Conservation (phyloP, 176 grass and related monocot species). For the Musa itinerans region DNA sequence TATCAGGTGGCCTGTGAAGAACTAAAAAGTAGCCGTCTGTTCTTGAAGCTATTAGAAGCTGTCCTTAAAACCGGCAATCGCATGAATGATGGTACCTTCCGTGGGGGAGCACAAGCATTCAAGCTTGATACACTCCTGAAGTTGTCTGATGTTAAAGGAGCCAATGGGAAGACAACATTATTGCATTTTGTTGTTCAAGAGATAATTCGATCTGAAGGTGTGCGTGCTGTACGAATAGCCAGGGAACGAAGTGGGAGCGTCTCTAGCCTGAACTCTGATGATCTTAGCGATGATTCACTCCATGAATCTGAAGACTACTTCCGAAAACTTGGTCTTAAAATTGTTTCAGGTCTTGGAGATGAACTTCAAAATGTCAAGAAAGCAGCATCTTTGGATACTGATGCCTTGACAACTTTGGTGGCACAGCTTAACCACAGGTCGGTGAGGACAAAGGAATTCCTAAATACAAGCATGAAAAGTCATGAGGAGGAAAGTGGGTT, state of each 20-base stretch:
- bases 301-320: constrained; percentile 51
- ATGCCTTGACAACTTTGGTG: constrained; percentile 49
- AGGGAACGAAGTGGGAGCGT: constrained; percentile 27
- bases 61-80: constrained; percentile 83
- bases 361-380: constrained; percentile 68
- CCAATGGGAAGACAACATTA: constrained; percentile 80
- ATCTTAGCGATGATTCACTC: constrained; percentile 19
- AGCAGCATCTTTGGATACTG: constrained; percentile 56
- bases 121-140: constrained; percentile 86
- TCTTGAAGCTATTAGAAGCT: constrained; percentile 85
- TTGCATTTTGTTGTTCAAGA: constrained; percentile 86
- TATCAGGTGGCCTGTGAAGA: constrained; percentile 66
- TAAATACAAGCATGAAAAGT: constrained; percentile 57
- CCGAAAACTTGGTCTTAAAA: constrained; percentile 51
- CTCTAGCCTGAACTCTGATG: constrained; percentile 17
- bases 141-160: constrained; percentile 71
- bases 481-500: constrained; percentile 68
- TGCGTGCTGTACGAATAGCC: constrained; percentile 37
- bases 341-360: constrained; percentile 57
- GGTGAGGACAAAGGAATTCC: constrained; percentile 62
- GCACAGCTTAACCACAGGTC: constrained; percentile 50
- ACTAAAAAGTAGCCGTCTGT: constrained; percentile 62
- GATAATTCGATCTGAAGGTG: constrained; percentile 70
- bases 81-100: constrained; percentile 84
- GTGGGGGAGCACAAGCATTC: constrained; percentile 72